These are phyloP conservation scores for Bombardia bombarda DNA, from an alignment of 495 filamentous ascomycete genomes.

Conservation along the genomic window DNA sequence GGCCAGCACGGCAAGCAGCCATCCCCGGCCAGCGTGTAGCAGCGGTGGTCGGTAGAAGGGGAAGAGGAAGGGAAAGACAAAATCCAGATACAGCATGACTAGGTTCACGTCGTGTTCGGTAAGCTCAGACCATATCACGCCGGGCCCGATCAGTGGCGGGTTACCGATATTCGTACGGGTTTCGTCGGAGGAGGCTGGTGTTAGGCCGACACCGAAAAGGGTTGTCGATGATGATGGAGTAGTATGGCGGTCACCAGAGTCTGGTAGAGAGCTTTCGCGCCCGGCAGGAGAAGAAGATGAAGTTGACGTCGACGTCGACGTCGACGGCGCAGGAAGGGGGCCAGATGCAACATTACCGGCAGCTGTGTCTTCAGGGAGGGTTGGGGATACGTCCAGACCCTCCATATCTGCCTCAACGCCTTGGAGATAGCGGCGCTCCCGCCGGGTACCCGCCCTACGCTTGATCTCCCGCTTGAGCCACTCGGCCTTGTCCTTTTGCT, in stretches of 20 bases:
- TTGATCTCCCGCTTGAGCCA: conserved; percentile 44
- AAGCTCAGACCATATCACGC: neutral
- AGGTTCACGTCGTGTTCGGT: conserved; percentile 17
- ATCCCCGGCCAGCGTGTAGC: conserved; percentile 39
- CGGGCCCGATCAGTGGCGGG: neutral
- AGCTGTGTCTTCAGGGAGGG: conserved; percentile 8
- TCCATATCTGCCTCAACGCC: conserved; percentile 28
- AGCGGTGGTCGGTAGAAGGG: conserved; percentile 45
- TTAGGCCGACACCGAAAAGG: neutral
- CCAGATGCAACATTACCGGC: neutral
- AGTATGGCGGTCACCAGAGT: no score
- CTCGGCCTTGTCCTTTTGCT: conserved; percentile 42
- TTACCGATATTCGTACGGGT: neutral
- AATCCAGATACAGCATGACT: conserved; percentile 45
- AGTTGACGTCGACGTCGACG: neutral
- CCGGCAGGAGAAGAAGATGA: neutral
- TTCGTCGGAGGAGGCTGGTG: neutral
- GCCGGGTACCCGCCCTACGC: conserved; percentile 33
- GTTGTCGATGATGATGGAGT: no score
- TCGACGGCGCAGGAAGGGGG: neutral
- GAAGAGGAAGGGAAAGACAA: conserved; percentile 45
- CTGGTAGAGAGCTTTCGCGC: neutral
- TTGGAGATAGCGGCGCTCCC: conserved; percentile 25
- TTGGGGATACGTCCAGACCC: conserved; percentile 21
- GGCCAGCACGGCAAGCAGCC: conserved; percentile 45